Base-by-base conservation (phyloP, 2,329 filamentous ascomycete genomes). In the Trichoderma sp. region DNA sequence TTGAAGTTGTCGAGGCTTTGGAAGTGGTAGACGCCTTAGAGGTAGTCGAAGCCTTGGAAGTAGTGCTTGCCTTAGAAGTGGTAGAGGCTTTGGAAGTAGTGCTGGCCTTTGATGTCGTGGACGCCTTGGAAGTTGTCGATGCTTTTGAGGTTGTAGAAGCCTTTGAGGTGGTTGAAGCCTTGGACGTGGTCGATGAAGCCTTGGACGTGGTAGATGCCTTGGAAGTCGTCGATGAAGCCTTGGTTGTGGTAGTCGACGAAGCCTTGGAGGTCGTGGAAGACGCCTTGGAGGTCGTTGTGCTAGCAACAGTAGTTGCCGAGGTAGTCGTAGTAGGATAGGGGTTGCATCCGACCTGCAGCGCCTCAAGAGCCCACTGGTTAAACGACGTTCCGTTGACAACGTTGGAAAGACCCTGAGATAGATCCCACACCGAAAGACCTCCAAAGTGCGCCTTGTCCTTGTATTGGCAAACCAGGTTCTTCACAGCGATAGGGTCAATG, bases 391-490 rank as follows among this genome's bases (percentile, higher is more conserved):
- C 80, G 20, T 76, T 55, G 55, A 78, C 73, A 5, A 74, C 15
- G 73, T 84, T 83, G 1, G 65, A 62, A 11, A 74, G 75, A 26
- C 79, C 82, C 7, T 77, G 78, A 34, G 78, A 80, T 28, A 82
- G 79, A 65, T 86, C 85, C 83, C 83, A 86, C 23, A 86, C 75
- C 59, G 84, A 85, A 62, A 85, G 76, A 74, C 84, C 85, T 17
- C 82, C 84, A 69, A 85, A 86, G 73, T 81, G 78, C 7, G 74
- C n/a, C 20, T 78, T 78, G 50, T 76, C 76, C 72, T 81, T 80
- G 74, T 81, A 78, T 66, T 79, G 59, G 74, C 84, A 83, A 73
- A 86, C 78, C 34, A 86, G 74, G 4, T 79, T 73, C 75, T 81
- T 78, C 43, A 84, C 74, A 7, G 75, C 73, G 1, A 73, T 70